Base-by-base conservation (phyloP, 257 asterid species). In the Jacaranda mimosifolia region DNA sequence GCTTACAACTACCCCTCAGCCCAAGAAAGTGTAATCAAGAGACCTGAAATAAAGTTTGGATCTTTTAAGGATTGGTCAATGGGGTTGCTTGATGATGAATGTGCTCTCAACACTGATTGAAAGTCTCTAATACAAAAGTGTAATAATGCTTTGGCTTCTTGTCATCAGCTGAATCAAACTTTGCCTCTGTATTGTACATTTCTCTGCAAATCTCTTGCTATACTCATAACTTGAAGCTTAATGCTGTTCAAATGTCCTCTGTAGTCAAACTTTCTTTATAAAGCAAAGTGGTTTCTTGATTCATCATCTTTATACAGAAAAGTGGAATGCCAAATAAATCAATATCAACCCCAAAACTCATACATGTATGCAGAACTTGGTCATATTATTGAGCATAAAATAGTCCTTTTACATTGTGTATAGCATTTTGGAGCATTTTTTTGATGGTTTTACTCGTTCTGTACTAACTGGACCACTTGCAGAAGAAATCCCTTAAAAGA, bases 41-140 rank as follows among this genome's bases (percentile, higher is more conserved):
- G 18, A 13, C 8, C 4, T n/a, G 18, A 52, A 52, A 45, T 4
- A 11, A 2, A 43, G n/a, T 14, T 67, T 17, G 21, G 13, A 62
- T 36, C 46, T 18, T 9, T 6, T 2, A 43, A 36, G 56, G 32
- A 26, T 26, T 1, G 32, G 32, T 21, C 19, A 7, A 39, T n/a
- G n/a, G 38, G 62, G 36, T 40, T 52, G 52, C n/a, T 66, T 52
- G 62, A 46, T 65, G 72, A 45, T 63, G 9, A 7, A 40, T 40
- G 8, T 5, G 39, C 64, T 14, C 21, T 14, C 40, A 38, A 49
- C 49, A 55, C 56, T 49, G 60, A 39, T 59, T 35, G 75, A 19
- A 48, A 79, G 79, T 79, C 73, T 68, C 62, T 14, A 13, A 68
- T 43, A 66, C 69, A 59, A 56, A 45, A 79, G 69, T 18, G 69